These are phyloP conservation scores for Epithele typhae DNA, from an alignment of 768 basidiomycete species.

Conservation along the genomic window DNA sequence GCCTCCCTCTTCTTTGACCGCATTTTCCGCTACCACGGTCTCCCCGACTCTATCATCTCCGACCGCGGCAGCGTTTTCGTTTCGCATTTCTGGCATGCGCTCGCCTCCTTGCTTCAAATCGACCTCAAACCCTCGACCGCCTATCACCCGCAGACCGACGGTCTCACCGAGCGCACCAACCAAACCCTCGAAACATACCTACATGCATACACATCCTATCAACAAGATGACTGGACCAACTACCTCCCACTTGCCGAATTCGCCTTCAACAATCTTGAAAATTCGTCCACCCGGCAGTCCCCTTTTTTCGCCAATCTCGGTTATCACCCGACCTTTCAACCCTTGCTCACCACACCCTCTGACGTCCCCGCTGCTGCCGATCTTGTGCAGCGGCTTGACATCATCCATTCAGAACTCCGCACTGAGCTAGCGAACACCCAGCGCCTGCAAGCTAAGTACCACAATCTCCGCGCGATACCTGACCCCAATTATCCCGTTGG, in stretches of 20 bases:
- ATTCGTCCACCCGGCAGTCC: conserved; percentile 25
- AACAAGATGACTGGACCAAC: conserved; percentile 41
- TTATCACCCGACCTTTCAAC: conserved; percentile 23
- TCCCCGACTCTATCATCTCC: conserved; percentile 15
- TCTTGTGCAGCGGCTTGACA: conserved; percentile 23
- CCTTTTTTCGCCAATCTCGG: conserved; percentile 6
- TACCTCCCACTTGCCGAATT: conserved; percentile 39
- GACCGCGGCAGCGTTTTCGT: conserved; percentile 14
- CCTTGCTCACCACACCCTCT: conserved; percentile 22
- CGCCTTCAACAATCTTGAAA: conserved; percentile 33
- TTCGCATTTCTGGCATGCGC: conserved; percentile 5
- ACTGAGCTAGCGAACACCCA: conserved; percentile 30
- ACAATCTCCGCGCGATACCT: conserved; percentile 23
- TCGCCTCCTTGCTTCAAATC: conserved; percentile 5
- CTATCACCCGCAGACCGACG: conserved; percentile 42
- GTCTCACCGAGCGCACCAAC: conserved; percentile 34
- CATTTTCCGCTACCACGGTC: conserved; percentile 13
- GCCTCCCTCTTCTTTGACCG: background rate
- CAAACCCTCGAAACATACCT: conserved; percentile 36
- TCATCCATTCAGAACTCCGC: conserved; percentile 31
- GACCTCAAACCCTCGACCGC: conserved; percentile 29
- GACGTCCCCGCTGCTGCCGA: conserved; percentile 30
- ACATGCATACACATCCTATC: conserved; percentile 29
- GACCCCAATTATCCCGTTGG: conserved; percentile 27
- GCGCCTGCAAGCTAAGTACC: conserved; percentile 24